Evolutionary conservation across 2,329 filamentous ascomycete species (phyloP).

Genomic region (Chrysoporthe deuterocubensis): DNA sequence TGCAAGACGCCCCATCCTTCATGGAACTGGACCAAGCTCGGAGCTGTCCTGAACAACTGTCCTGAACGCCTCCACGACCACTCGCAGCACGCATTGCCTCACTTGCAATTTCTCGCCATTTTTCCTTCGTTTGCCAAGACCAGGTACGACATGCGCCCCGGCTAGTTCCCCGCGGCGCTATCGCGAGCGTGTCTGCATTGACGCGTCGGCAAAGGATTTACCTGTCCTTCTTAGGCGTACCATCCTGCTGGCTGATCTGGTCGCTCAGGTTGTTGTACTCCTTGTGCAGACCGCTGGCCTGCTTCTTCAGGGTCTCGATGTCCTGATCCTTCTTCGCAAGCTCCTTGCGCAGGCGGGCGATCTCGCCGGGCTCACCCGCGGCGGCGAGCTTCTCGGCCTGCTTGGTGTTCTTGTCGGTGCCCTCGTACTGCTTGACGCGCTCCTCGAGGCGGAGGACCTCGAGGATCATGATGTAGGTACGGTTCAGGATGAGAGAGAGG

Average conservation of each 20-base stretch:
- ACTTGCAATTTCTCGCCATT: not conserved
- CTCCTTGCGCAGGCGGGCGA: constrained; percentile 70
- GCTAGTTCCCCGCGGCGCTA: not conserved
- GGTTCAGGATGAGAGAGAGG: constrained; percentile 97
- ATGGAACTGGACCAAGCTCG: not conserved
- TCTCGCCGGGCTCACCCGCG: constrained; percentile 75
- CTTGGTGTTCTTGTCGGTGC: constrained; percentile 62
- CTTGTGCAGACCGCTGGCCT: constrained; percentile 78
- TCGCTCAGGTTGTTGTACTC: constrained; percentile 89
- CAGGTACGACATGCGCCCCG: not conserved
- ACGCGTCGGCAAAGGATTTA: constrained; percentile 36
- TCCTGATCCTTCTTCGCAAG: constrained; percentile 81
- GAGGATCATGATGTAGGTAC: constrained; percentile 96
- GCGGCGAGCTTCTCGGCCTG: constrained; percentile 72
- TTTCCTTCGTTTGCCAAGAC: not conserved
- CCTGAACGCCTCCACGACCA: not conserved
- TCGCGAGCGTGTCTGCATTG: not conserved
- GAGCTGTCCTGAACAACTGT: not conserved
- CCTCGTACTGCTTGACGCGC: constrained; percentile 83
- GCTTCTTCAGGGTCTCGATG: constrained; percentile 88
- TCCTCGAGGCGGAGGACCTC: constrained; percentile 91
- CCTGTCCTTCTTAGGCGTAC: constrained; percentile 62
- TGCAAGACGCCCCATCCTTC: not conserved
- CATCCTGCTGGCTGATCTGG: constrained; percentile 67
- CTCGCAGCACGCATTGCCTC: not conserved